Percentiles rank a stretch among this genome's conserved stretches.
phyloP scores from a whole-genome alignment of 805 yeast genomes.

The Candida anglica region DNA sequence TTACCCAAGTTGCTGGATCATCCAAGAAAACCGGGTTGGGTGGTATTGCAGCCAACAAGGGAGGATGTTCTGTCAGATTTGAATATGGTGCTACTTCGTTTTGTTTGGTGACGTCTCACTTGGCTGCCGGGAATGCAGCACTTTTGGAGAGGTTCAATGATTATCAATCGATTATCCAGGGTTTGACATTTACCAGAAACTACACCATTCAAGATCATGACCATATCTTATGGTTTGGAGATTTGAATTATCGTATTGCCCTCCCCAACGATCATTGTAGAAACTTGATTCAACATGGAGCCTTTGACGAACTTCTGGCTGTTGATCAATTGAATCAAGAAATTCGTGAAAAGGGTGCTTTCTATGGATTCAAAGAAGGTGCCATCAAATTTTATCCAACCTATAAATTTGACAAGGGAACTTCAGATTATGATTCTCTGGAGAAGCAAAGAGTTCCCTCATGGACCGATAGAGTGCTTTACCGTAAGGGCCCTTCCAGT shows the following conservation, averaged over 20 bases:
- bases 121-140: slow-evolving; percentile 88
- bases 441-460: slow-evolving; percentile 93
- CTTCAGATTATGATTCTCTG: slow-evolving; percentile 76
- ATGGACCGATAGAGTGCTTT: slow-evolving; percentile 91
- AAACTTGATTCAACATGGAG: slow-evolving; percentile 41
- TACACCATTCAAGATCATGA: slow-evolving; percentile 72
- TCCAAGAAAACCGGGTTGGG: slow-evolving; percentile 93
- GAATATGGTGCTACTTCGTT: slow-evolving; percentile 75
- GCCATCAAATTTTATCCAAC: slow-evolving; percentile 82
- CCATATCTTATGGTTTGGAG: slow-evolving; percentile 87
- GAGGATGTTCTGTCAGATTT: slow-evolving; percentile 91
- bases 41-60: slow-evolving; percentile 96
- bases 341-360: slow-evolving; percentile 64
- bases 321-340: slow-evolving; percentile 78
- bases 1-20: slow-evolving; percentile 91
- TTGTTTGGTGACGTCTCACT: slow-evolving; percentile 84
- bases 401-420: slow-evolving; percentile 86
- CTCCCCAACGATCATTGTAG: slow-evolving; percentile 75
- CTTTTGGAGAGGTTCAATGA: slow-evolving; percentile 84
- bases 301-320: slow-evolving; percentile 50
- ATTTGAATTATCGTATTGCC: slow-evolving; percentile 78
- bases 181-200: slow-evolving; percentile 77
- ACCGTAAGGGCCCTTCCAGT: slow-evolving; percentile 47
- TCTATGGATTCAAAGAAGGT: slow-evolving; percentile 73
- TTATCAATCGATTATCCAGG: slow-evolving; percentile 68